Percentiles rank a stretch among this genome's conserved stretches.
Conservation (phyloP, 2,329 filamentous ascomycete genomes). For the Claviceps africana region DNA sequence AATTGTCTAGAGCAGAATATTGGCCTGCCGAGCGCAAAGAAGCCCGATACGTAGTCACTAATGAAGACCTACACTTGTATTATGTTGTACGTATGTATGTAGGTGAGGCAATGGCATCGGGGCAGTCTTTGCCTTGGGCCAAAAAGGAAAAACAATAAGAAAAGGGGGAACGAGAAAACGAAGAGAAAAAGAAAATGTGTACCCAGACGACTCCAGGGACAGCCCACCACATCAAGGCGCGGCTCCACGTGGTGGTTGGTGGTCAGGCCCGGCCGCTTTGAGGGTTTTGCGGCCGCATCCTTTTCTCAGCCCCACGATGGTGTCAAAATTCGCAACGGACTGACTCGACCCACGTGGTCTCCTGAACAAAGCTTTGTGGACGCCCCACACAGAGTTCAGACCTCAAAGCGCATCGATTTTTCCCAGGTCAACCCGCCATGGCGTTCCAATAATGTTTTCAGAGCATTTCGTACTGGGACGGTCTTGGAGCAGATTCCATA, state of each 20-base stretch:
- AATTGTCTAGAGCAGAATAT: too few species aligned
- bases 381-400: background rate
- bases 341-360: conserved; percentile 5
- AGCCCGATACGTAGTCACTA: too few species aligned
- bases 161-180: background rate
- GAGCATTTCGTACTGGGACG: background rate
- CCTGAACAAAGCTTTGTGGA: background rate
- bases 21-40: too few species aligned
- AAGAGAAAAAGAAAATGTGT: background rate
- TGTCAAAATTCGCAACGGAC: conserved; percentile 1
- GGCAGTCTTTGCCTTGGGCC: background rate
- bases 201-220: background rate
- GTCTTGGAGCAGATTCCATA: background rate
- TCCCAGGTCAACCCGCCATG: background rate
- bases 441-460: background rate
- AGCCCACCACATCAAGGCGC: background rate
- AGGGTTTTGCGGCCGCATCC: background rate
- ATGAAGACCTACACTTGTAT: too few species aligned
- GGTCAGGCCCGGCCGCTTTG: background rate
- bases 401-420: background rate
- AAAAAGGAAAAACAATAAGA: background rate
- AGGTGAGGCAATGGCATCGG: background rate
- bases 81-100: too few species aligned
- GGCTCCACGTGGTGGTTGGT: background rate
- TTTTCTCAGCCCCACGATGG: conserved; percentile 4